phyloP scores from a whole-genome alignment of 2,329 filamentous ascomycete genomes.

The Aspergillus proliferans region DNA sequence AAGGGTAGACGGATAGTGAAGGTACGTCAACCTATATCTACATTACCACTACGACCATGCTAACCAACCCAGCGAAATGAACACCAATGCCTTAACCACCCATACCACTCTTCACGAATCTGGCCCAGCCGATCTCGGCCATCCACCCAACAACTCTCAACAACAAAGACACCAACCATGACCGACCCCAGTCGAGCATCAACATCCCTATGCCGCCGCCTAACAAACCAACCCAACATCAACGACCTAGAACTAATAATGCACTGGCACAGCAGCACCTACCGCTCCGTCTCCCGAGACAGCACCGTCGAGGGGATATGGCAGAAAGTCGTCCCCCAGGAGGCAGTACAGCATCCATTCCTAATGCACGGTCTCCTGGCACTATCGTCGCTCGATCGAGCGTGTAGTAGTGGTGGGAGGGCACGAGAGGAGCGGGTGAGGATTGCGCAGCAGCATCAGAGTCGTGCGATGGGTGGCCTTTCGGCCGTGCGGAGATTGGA shows the following conservation, averaged over 20 bases:
- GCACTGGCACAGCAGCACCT: constrained; percentile 30
- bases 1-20: not conserved
- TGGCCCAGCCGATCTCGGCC: not conserved
- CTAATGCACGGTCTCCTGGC: constrained; percentile 32
- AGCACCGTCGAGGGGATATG: constrained; percentile 20
- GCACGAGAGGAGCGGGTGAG: constrained; percentile 18
- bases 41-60: no score
- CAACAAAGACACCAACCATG: not conserved
- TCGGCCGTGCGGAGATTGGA: constrained; percentile 16
- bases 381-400: constrained; percentile 28
- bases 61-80: no score
- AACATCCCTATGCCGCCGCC: not conserved
- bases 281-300: constrained; percentile 24
- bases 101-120: not conserved
- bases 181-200: constrained; percentile 5
- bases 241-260: constrained; percentile 30
- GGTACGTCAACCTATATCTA: not conserved
- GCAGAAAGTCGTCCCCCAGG: constrained; percentile 25
- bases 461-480: constrained; percentile 12
- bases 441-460: constrained; percentile 24
- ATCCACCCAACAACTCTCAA: constrained; percentile 3
- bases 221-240: constrained; percentile 13
- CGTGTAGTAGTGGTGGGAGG: constrained; percentile 9
- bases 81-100: no score
- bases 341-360: constrained; percentile 23